Evolutionary conservation across 495 filamentous ascomycete species (phyloP), one percentile per base, ranked within the genome.

Genomic region (Oidiodendron maius): DNA sequence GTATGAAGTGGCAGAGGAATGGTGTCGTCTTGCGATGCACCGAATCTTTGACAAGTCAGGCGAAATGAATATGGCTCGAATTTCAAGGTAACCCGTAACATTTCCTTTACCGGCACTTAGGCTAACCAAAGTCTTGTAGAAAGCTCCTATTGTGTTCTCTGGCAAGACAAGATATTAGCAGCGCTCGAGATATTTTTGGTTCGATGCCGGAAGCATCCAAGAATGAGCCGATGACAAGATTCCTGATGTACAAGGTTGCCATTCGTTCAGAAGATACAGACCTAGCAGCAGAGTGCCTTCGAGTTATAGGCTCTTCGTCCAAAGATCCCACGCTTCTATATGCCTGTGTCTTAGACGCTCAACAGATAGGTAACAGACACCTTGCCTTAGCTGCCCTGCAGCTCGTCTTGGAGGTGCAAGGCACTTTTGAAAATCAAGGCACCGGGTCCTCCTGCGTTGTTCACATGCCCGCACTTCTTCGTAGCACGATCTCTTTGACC

Each of bases 341-440:
- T 43, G 84, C 87, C 0, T 93, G 89, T 55, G 81, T 83, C 48
- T 63, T 85, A 2, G 87, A 91, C 55, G 84, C 89, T 3, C 80
- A 90, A 34, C 69, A 81, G 54, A 61, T 65, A 1, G 81, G 83
- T 2, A 75, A 87, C 51, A 79, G 75, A 22, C 49, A 54, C 6
- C 70, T 79, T 45, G 77, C 81, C 3, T 64, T 85, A 22, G 61
- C 64, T 11, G 74, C 78, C 5, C 59, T 94, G 25, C 73, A 80
- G 53, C 60, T 72, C 51, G 68, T 89, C 0, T 64, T 82, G 20
- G 68, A 75, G 11, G 81, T 74, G 25, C 20, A 18, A 11, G 5
- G 5, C 12, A 12, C 12, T 30, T 12, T 30, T 12, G 12, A 30
- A 30, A 30, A 30, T 30, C 74, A 71, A 47, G 69, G 80, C 34